Evolutionary conservation across 2,329 filamentous ascomycete species (phyloP).

Genomic region (Microdochium nivale): DNA sequence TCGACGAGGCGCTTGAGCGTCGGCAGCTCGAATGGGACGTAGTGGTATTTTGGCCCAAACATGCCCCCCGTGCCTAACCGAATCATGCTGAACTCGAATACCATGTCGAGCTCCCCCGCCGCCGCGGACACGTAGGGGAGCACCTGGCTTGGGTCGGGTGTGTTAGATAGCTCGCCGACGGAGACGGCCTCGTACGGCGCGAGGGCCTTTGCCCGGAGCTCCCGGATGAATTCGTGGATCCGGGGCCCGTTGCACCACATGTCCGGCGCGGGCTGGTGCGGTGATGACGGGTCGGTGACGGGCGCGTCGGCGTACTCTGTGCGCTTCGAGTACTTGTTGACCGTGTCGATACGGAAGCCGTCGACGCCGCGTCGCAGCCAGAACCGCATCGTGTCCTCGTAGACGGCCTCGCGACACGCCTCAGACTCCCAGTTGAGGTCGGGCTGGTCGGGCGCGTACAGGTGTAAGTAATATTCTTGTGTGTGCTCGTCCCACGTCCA

Average conservation of each 20-base stretch:
- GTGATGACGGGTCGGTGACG: constrained; percentile 26
- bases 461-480: constrained; percentile 45
- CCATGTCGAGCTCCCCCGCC: constrained; percentile 50
- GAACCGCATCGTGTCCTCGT: constrained; percentile 58
- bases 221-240: constrained; percentile 52
- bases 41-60: constrained; percentile 37
- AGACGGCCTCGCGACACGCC: constrained; percentile 57
- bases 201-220: constrained; percentile 46
- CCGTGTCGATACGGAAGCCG: constrained; percentile 60
- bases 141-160: constrained; percentile 40
- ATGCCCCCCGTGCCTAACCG: constrained; percentile 41
- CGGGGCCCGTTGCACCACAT: constrained; percentile 54
- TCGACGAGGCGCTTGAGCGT: constrained; percentile 33
- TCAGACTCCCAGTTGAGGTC: constrained; percentile 72
- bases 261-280: constrained; percentile 33
- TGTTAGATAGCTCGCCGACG: constrained; percentile 53
- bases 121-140: constrained; percentile 44
- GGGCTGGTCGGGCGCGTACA: constrained; percentile 63
- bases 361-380: constrained; percentile 64
- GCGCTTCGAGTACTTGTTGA: constrained; percentile 59
- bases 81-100: constrained; percentile 52
- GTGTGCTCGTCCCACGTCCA: constrained; percentile 45
- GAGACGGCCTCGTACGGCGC: constrained; percentile 49
- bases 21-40: constrained; percentile 35
- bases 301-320: constrained; percentile 46